Evolutionary conservation across 2,329 filamentous ascomycete species (phyloP), one percentile per base, ranked within the genome.

Genomic region (Hymenoscyphus albidus): DNA sequence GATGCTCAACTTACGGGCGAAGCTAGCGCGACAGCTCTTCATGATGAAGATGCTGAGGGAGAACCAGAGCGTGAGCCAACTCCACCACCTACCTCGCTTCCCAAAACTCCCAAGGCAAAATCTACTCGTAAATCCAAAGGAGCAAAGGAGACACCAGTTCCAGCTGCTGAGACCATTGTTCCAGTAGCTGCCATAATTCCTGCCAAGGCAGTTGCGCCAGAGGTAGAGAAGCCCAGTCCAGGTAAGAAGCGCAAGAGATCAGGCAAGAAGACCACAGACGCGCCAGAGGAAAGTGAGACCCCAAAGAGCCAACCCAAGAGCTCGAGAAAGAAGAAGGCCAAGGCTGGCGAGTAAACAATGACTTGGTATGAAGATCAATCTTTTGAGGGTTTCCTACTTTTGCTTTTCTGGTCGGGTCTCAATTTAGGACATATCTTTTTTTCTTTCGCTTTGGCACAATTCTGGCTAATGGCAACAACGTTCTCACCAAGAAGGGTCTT

Each of bases 221-320:
- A 72, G 64, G 71, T 70, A 60, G 71, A 73, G 61, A 69, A 70
- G 51, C 44, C 18, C 7, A 86, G 82, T 75, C 84, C 85, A 38
- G 85, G 85, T 69, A 85, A 86, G 81, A 88, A 88, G 83, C 81
- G 85, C 70, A 83, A 87, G 77, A 79, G 85, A 65, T 78, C 79
- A 10, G 84, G 83, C 4, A 87, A 87, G 80, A 82, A 70, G 60
- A 61, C 48, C 18, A 69, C 68, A 16, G 62, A 72, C 58, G 58
- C 62, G 9, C 62, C 64, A 32, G 84, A 86, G 73, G 84, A 87
- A n/a, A 61, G 67, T 18, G 71, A 74, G 64, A 70, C 71, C 12
- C 71, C 70, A 0, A 73, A 72, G 67, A 68, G 66, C n/a, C 64
- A 68, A 5, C 62, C 71, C 18, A 73, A 73, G 68, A 62, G 22